Evolutionary conservation across 257 asterid genomes (phyloP).

Genomic region (Solanum appendiculatum): DNA sequence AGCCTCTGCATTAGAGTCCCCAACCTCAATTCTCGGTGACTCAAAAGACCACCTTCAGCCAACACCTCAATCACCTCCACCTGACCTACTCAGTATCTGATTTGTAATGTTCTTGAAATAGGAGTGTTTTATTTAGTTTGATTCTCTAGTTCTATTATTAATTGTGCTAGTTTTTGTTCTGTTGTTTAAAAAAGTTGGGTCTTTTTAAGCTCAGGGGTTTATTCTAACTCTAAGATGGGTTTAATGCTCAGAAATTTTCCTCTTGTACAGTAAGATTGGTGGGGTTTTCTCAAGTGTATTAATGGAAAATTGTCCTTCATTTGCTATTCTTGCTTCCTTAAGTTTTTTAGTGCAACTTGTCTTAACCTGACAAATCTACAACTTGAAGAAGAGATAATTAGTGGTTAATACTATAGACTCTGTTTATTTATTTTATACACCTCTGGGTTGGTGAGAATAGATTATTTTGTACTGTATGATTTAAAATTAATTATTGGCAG

Average conservation of each 20-base stretch:
- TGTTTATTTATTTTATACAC: background rate
- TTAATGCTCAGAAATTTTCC: background rate
- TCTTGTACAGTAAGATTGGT: conserved; percentile 23
- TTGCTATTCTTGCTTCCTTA: background rate
- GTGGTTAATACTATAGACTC: background rate
- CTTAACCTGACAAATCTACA: background rate
- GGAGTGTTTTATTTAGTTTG: background rate
- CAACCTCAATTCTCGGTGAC: conserved; percentile 10
- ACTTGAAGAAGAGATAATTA: background rate
- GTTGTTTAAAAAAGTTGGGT: background rate
- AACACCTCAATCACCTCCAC: conserved; percentile 23
- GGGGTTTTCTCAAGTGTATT: conserved; percentile 4
- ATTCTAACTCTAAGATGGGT: background rate
- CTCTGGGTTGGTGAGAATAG: background rate
- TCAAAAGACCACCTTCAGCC: conserved; percentile 13
- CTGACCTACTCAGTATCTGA: conserved; percentile 41
- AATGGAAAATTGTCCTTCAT: background rate
- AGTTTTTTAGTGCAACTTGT: background rate
- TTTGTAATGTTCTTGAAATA: background rate
- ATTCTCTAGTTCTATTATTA: background rate
- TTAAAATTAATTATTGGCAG: background rate
- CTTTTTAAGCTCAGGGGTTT: background rate
- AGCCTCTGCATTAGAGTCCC: conserved; percentile 38
- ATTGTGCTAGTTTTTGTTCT: background rate
- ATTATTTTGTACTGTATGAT: background rate